phyloP scores from a whole-genome alignment of 495 filamentous ascomycete genomes.

The Penicillium coffeae region DNA sequence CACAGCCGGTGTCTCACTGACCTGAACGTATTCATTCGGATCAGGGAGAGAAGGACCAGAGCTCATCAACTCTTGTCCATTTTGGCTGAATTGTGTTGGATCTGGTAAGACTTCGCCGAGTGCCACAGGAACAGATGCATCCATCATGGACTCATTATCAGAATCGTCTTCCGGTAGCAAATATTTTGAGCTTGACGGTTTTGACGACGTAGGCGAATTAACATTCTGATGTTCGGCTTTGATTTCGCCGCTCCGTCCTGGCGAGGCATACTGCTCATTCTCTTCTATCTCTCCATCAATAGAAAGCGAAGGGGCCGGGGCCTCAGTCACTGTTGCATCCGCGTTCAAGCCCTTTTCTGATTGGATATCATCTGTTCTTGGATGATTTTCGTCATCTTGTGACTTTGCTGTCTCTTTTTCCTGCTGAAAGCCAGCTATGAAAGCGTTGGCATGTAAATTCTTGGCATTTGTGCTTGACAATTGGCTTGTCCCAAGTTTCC shows the following conservation, averaged over 20 bases:
- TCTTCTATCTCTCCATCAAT: not conserved
- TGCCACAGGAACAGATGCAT: slow-evolving; percentile 48
- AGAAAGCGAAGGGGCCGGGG: not conserved
- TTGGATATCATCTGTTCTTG: not conserved
- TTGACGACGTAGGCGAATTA: not conserved
- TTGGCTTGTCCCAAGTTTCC: no score
- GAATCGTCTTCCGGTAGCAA: slow-evolving; percentile 20
- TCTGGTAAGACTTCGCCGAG: slow-evolving; percentile 32
- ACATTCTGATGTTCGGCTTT: no score
- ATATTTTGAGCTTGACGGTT: not conserved
- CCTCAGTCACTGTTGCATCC: not conserved
- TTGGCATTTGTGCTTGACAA: no score
- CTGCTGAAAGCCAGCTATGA: not conserved
- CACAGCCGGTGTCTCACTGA: slow-evolving; percentile 31
- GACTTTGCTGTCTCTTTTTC: not conserved
- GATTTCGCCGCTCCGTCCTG: not conserved
- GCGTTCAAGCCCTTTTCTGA: not conserved
- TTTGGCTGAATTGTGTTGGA: slow-evolving; percentile 23
- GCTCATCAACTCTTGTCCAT: slow-evolving; percentile 20
- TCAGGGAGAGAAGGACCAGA: slow-evolving; percentile 24
- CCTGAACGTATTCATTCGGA: slow-evolving; percentile 30
- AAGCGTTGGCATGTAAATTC: not conserved
- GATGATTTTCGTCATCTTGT: not conserved
- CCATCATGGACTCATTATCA: slow-evolving; percentile 51
- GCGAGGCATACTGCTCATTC: not conserved